A percentile compares a stretch with the other conserved stretches of the same genome.
phyloP scores from a whole-genome alignment of 1,284 basidiomycete species.

The Moesziomyces parantarcticus region DNA sequence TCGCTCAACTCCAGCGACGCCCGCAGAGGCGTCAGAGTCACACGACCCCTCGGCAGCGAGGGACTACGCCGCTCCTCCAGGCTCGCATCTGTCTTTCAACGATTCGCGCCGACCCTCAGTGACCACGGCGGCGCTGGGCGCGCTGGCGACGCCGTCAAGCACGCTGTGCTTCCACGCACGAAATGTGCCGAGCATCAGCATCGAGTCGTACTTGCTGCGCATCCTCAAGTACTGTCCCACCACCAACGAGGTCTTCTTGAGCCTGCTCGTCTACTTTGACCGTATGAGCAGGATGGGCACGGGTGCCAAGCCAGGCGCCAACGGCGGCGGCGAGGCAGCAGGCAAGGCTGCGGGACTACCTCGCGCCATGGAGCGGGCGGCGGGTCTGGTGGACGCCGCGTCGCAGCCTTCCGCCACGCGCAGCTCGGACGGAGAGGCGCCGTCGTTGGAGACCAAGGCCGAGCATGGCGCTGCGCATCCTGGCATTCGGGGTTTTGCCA shows the following conservation, averaged over 20 bases:
- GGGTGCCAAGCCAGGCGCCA: slow-evolving; percentile 49
- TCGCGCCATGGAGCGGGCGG: slow-evolving; percentile 32
- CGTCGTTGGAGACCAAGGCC: slow-evolving; percentile 4
- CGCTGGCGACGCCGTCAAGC: slow-evolving; percentile 81
- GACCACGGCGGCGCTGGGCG: slow-evolving; percentile 81
- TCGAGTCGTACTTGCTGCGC: slow-evolving; percentile 91
- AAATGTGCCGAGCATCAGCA: slow-evolving; percentile 91
- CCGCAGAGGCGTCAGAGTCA: slow-evolving; percentile 6
- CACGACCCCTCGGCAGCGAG: slow-evolving; percentile 3
- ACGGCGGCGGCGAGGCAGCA: slow-evolving; percentile 41
- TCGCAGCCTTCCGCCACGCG: slow-evolving; percentile 3
- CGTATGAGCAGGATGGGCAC: slow-evolving; percentile 77
- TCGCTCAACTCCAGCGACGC: slow-evolving; percentile 25
- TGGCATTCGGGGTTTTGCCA: slow-evolving; percentile 79
- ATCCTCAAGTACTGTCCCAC: slow-evolving; percentile 99
- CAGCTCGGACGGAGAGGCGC: slow-evolving; percentile 4
- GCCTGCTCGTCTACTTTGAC: slow-evolving; percentile 95
- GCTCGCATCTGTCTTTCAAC: slow-evolving; percentile 49
- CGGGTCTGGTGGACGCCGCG: slow-evolving; percentile 9
- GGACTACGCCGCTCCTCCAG: slow-evolving; percentile 26
- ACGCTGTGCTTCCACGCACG: slow-evolving; percentile 93
- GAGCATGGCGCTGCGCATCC: slow-evolving; percentile 38
- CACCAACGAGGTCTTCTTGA: slow-evolving; percentile 95
- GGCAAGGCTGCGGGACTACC: slow-evolving; percentile 53
- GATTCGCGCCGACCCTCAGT: slow-evolving; percentile 54